These are phyloP conservation scores for Candida andamanensis DNA, from an alignment of 805 yeast species.

Conservation along the genomic window DNA sequence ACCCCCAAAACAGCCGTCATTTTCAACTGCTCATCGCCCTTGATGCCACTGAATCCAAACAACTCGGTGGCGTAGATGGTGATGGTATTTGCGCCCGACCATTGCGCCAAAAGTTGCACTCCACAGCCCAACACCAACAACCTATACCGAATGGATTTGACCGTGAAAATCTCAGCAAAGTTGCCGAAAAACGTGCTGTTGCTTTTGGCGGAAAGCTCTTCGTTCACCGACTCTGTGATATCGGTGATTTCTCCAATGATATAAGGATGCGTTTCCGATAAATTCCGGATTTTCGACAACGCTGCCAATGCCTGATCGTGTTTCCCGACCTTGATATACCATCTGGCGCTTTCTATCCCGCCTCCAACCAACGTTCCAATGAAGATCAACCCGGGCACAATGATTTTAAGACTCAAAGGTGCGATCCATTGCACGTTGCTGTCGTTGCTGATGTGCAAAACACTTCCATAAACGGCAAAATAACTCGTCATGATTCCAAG, in stretches of 20 bases:
- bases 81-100: conserved; percentile 56
- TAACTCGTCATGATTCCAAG: conserved; percentile 48
- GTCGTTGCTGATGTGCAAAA: conserved; percentile 35
- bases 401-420: conserved; percentile 45
- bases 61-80: conserved; percentile 55
- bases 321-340: conserved; percentile 41
- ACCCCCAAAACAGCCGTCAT: conserved; percentile 52
- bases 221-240: conserved; percentile 42
- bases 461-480: conserved; percentile 48
- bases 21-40: conserved; percentile 35
- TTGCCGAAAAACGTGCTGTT: conserved; percentile 28
- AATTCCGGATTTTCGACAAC: conserved; percentile 39
- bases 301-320: conserved; percentile 36
- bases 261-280: conserved; percentile 45
- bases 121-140: conserved; percentile 36
- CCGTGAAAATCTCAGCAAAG: conserved; percentile 15
- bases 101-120: conserved; percentile 48
- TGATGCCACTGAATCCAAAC: conserved; percentile 43
- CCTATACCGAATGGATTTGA: conserved; percentile 41
- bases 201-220: conserved; percentile 26
- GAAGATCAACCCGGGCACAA: conserved; percentile 43
- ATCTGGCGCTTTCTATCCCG: conserved; percentile 48
- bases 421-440: conserved; percentile 46
- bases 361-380: conserved; percentile 37
- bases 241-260: conserved; percentile 47